A percentile compares a stretch with the other conserved stretches of the same genome.
phyloP scores from a whole-genome alignment of 2,329 filamentous ascomycete genomes.

The Sporothrix pallida region DNA sequence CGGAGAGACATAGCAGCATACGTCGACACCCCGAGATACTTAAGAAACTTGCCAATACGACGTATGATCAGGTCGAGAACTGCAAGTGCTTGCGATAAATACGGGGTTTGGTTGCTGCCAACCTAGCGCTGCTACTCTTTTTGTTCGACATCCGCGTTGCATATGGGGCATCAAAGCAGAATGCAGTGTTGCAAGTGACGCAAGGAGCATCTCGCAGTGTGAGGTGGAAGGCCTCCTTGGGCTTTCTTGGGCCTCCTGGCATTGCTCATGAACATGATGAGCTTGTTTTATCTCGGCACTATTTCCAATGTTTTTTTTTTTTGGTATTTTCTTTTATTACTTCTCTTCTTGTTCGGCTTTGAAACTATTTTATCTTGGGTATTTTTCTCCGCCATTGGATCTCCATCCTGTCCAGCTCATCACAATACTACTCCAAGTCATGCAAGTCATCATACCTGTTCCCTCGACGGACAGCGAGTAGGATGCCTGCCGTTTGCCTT shows the following conservation, averaged over 20 bases:
- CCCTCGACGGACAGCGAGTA: background rate
- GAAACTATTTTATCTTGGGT: background rate
- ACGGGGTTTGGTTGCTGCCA: too few species aligned
- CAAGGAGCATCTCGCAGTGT: background rate
- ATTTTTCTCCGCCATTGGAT: background rate
- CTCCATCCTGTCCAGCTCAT: background rate
- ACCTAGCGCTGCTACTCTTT: background rate
- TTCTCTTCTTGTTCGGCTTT: background rate
- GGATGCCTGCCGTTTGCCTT: constrained; percentile 9
- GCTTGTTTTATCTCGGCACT: too few species aligned
- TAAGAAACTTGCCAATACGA: too few species aligned
- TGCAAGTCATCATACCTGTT: constrained; percentile 22
- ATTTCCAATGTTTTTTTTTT: background rate
- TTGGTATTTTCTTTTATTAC: background rate
- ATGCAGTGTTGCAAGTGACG: background rate
- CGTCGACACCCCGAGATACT: background rate
- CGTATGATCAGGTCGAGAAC: too few species aligned
- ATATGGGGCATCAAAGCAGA: background rate
- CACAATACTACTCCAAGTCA: background rate
- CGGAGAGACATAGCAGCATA: background rate
- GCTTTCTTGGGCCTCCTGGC: too few species aligned
- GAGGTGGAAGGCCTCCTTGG: background rate
- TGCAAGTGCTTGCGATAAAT: too few species aligned
- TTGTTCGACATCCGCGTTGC: background rate
- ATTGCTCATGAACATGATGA: too few species aligned